A percentile compares a stretch with the other conserved stretches of the same genome.
phyloP scores from a whole-genome alignment of 257 asterid genomes.

The Ilex aquifolium region DNA sequence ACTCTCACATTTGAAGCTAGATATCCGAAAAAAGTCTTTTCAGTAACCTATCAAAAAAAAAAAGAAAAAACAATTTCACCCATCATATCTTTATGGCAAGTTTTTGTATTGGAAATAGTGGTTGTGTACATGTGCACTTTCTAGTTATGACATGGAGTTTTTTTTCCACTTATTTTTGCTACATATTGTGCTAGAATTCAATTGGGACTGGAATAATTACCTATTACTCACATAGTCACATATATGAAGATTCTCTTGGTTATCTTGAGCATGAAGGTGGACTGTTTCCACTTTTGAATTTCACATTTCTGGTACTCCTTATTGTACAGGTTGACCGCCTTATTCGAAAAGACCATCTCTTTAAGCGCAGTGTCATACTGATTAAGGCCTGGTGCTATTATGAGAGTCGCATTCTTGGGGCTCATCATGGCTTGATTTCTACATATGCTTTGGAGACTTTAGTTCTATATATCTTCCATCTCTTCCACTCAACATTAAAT shows the following conservation, averaged over 20 bases:
- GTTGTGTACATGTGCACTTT: no score
- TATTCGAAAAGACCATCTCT: slow-evolving; percentile 72
- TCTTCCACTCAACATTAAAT: slow-evolving; percentile 57
- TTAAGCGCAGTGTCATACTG: slow-evolving; percentile 80
- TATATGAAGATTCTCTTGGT: not conserved
- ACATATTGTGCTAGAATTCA: no score
- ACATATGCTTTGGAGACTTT: slow-evolving; percentile 93
- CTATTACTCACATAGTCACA: no score
- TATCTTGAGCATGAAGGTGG: slow-evolving; percentile 8
- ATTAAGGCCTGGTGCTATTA: slow-evolving; percentile 97
- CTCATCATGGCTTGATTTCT: slow-evolving; percentile 85
- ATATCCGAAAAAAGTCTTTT: no score
- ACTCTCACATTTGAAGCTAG: no score
- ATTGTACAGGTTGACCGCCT: slow-evolving; percentile 69
- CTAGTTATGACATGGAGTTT: no score
- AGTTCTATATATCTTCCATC: slow-evolving; percentile 82
- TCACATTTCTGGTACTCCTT: slow-evolving; percentile 12
- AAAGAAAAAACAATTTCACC: no score
- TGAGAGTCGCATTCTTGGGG: slow-evolving; percentile 93
- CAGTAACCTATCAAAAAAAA: no score
- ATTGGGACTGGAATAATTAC: no score
- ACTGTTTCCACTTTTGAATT: slow-evolving; percentile 4
- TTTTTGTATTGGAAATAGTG: no score
- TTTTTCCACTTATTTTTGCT: no score
- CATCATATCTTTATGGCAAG: no score